Conservation (phyloP, 441 rosid species). For the Gossypium davidsonii region DNA sequence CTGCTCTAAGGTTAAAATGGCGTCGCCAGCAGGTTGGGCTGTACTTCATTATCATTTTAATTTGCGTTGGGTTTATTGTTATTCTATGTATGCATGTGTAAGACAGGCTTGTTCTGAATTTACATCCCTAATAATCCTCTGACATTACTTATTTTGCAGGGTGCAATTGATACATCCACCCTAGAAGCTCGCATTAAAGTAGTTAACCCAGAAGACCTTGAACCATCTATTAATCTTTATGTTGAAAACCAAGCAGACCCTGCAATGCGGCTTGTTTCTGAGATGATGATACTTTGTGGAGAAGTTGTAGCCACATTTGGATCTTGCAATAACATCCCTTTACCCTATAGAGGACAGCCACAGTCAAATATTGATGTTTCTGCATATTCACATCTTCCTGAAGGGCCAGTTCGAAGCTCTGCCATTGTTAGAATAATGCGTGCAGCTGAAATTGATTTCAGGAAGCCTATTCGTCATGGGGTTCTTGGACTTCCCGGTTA, state of each 20-base stretch:
- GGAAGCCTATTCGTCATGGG: slow-evolving; percentile 87
- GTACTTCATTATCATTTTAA: background rate
- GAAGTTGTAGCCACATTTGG: slow-evolving; percentile 85
- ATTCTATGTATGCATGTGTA: background rate
- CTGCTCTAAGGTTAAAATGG: slow-evolving; percentile 69
- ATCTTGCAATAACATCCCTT: slow-evolving; percentile 56
- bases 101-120: background rate
- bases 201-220: slow-evolving; percentile 76
- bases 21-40: slow-evolving; percentile 75
- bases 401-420: slow-evolving; percentile 84
- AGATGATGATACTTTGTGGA: slow-evolving; percentile 98
- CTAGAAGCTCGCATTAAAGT: slow-evolving; percentile 88
- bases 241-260: slow-evolving; percentile 47
- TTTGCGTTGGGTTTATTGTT: background rate
- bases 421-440: slow-evolving; percentile 29
- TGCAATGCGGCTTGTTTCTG: slow-evolving; percentile 76
- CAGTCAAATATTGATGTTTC: slow-evolving; percentile 77
- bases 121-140: background rate
- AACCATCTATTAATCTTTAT: slow-evolving; percentile 67
- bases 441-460: slow-evolving; percentile 80
- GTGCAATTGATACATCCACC: slow-evolving; percentile 76
- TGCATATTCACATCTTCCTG: slow-evolving; percentile 82
- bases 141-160: slow-evolving; percentile 39
- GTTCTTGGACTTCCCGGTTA: slow-evolving; percentile 87
- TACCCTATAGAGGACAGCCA: slow-evolving; percentile 97